These are phyloP conservation scores for Vitis riparia DNA, from an alignment of 164 flowering plant species.

Conservation along the genomic window DNA sequence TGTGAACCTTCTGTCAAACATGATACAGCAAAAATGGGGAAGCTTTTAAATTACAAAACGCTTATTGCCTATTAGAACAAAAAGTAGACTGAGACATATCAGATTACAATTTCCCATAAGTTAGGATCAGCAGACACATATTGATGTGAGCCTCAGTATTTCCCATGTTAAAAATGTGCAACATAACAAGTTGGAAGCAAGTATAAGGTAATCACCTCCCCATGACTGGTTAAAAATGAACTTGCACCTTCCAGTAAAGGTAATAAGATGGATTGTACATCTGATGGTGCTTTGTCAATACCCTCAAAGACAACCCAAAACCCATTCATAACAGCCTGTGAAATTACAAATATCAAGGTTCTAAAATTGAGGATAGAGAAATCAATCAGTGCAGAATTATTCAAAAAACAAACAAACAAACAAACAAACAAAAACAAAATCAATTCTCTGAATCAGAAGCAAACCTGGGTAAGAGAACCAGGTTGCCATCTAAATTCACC, in stretches of 20 bases:
- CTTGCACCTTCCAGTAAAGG: slow-evolving; percentile 80
- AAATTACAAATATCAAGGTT: neutral
- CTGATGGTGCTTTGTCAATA: slow-evolving; percentile 89
- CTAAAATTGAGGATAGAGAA: neutral
- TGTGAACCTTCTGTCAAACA: no score
- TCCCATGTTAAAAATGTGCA: no score
- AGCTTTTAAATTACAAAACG: no score
- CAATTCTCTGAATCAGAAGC: slow-evolving; percentile 9
- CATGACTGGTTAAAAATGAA: slow-evolving; percentile 67
- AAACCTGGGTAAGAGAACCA: slow-evolving; percentile 94
- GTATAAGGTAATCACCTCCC: slow-evolving; percentile 56
- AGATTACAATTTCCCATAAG: no score
- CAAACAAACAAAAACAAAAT: neutral
- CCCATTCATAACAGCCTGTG: slow-evolving; percentile 78
- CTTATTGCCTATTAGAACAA: no score
- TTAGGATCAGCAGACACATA: no score
- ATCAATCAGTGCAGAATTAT: neutral
- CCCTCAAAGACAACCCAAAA: slow-evolving; percentile 93
- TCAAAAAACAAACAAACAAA: no score
- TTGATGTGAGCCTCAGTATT: no score
- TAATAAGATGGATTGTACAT: slow-evolving; percentile 70
- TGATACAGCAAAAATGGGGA: no score
- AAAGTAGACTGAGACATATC: no score
- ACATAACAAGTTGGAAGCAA: neutral
- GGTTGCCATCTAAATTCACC: slow-evolving; percentile 99